Conservation (phyloP, 495 filamentous ascomycete species). For the Daldinia concentrica region DNA sequence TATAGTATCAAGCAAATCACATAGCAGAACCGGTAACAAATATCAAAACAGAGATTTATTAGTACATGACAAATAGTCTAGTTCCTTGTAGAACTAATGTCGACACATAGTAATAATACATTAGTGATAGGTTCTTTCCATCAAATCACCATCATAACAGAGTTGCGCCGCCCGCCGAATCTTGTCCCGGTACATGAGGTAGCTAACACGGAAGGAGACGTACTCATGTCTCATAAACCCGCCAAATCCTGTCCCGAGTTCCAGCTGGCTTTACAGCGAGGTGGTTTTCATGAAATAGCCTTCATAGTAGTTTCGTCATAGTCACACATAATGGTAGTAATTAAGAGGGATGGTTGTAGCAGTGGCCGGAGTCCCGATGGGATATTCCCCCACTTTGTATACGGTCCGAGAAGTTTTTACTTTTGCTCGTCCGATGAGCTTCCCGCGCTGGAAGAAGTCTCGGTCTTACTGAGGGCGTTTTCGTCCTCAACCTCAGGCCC, state of each 20-base stretch:
- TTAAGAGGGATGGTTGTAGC: constrained; percentile 26
- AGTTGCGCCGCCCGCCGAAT: constrained; percentile 18
- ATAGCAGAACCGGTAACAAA: not conserved
- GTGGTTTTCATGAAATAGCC: constrained; percentile 3
- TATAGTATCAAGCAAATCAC: not conserved
- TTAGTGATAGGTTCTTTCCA: constrained; percentile 17
- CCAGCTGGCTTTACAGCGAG: constrained; percentile 14
- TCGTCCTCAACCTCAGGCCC: constrained; percentile 62
- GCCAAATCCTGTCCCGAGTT: constrained; percentile 18
- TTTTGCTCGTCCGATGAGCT: constrained; percentile 51
- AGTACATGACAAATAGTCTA: constrained; percentile 33
- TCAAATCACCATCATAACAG: constrained; percentile 7
- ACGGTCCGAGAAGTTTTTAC: constrained; percentile 20
- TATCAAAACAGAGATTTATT: constrained; percentile 11
- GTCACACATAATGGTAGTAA: constrained; percentile 40
- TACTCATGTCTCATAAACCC: constrained; percentile 19
- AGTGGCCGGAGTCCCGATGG: not conserved
- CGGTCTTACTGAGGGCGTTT: constrained; percentile 61
- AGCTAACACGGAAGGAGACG: constrained; percentile 28
- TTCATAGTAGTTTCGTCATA: constrained; percentile 22
- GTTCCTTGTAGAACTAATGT: constrained; percentile 22
- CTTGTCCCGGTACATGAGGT: constrained; percentile 21
- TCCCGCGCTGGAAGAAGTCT: constrained; percentile 58
- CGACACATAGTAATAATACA: constrained; percentile 36
- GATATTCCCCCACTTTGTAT: not conserved